Percentiles rank a stretch among this genome's conserved stretches.
Conservation (phyloP, 768 basidiomycete species). For the Pisolithus marmoratus region DNA sequence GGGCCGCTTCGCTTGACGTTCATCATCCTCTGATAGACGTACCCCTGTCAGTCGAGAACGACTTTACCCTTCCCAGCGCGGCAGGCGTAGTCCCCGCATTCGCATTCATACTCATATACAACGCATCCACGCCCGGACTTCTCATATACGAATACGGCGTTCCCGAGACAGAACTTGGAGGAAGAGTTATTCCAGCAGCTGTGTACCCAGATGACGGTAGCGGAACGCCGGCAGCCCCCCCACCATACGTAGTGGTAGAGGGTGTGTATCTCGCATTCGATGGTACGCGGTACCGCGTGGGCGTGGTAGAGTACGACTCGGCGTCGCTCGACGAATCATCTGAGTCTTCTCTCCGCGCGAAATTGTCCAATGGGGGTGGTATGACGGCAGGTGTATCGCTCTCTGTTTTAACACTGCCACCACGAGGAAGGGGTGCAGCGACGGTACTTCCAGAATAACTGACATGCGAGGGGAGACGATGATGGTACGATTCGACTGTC, state of each 20-base stretch:
- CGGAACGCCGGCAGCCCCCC: conserved; percentile 10
- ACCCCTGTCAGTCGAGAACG: conserved; percentile 14
- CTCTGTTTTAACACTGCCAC: neutral
- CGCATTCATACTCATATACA: conserved; percentile 9
- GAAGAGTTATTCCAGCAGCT: conserved; percentile 6
- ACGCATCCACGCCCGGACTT: conserved; percentile 7
- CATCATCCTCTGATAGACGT: conserved; percentile 1
- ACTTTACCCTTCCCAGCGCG: conserved; percentile 17
- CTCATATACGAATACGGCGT: conserved; percentile 19
- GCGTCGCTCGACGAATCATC: conserved; percentile 28
- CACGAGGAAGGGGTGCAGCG: neutral
- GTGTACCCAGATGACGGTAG: conserved; percentile 11
- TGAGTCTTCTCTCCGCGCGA: conserved; percentile 14
- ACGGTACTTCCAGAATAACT: conserved; percentile 10
- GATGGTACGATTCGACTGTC: conserved; percentile 18
- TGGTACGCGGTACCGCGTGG: conserved; percentile 15
- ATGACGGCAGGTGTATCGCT: conserved; percentile 18
- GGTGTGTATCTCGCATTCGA: conserved; percentile 7
- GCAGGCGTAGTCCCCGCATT: conserved; percentile 17
- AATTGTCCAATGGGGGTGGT: conserved; percentile 21
- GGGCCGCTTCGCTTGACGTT: no score
- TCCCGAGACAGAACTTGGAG: conserved; percentile 4
- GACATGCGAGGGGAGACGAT: conserved; percentile 16
- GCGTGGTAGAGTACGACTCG: conserved; percentile 32
- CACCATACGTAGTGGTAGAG: conserved; percentile 2